Evolutionary conservation across 1,284 basidiomycete species (phyloP).

Genomic region (Rhodotorula sp.): DNA sequence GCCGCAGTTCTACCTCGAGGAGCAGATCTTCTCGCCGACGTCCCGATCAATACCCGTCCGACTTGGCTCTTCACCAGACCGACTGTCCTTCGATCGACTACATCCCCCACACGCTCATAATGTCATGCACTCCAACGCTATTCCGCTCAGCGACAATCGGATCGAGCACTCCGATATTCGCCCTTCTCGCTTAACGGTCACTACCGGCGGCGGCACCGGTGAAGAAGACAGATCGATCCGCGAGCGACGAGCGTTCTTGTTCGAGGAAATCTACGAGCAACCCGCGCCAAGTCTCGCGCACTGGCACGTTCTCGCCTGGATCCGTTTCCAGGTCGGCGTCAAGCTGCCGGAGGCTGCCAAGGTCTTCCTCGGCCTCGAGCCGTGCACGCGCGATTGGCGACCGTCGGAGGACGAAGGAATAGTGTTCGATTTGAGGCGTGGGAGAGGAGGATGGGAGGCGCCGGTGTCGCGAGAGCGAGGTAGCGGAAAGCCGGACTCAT

Average conservation of each 20-base stretch:
- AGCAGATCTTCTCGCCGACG: constrained; percentile 63
- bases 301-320: background rate
- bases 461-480: background rate
- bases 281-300: background rate
- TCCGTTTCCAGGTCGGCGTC: constrained; percentile 1
- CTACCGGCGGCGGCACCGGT: constrained; percentile 69
- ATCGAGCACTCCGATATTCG: constrained; percentile 18
- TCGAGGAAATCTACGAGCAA: constrained; percentile 64
- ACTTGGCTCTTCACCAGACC: constrained; percentile 27
- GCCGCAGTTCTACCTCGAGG: constrained; percentile 69
- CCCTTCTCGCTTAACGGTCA: constrained; percentile 54
- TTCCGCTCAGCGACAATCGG: background rate
- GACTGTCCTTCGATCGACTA: constrained; percentile 8
- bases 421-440: constrained; percentile 8
- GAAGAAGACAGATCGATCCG: constrained; percentile 63
- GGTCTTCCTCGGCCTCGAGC: constrained; percentile 33
- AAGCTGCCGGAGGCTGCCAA: background rate
- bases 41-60: constrained; percentile 28
- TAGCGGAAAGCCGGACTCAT: no score
- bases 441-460: constrained; percentile 11
- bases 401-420: constrained; percentile 14
- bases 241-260: constrained; percentile 62
- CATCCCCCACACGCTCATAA: background rate
- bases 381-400: constrained; percentile 15
- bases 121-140: background rate